These are phyloP conservation scores for Austroboletus novae-zelandiae DNA, from an alignment of 1,284 basidiomycete species.

Conservation along the genomic window DNA sequence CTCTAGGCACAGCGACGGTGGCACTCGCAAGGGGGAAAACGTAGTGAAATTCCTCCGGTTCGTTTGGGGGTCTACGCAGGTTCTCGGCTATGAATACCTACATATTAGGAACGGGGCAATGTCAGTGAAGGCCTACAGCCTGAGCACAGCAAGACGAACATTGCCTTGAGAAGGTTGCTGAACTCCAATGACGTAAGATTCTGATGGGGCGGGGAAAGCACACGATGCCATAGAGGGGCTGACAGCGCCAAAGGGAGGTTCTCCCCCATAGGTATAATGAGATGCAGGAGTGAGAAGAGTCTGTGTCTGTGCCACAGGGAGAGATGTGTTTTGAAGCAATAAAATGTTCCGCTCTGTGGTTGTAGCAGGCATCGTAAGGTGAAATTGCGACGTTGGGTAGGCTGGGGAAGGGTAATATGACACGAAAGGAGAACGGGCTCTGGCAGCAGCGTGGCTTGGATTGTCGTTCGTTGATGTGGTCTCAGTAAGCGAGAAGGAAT, in stretches of 20 bases:
- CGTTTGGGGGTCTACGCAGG: not conserved
- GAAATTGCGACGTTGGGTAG: too few relatives aligned
- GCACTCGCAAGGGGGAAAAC: not conserved
- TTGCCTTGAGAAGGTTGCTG: not conserved
- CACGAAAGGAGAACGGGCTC: too few relatives aligned
- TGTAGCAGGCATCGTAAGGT: too few relatives aligned
- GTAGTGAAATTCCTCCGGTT: not conserved
- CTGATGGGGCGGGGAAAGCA: not conserved
- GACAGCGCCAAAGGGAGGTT: not conserved
- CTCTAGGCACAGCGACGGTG: not conserved
- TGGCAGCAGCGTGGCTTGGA: too few relatives aligned
- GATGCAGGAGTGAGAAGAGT: too few relatives aligned
- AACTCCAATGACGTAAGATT: not conserved
- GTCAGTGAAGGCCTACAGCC: not conserved
- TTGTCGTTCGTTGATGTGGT: too few relatives aligned
- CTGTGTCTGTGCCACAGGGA: too few relatives aligned
- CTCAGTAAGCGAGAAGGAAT: too few relatives aligned
- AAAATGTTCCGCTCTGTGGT: too few relatives aligned
- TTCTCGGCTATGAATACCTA: not conserved
- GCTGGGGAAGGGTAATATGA: too few relatives aligned
- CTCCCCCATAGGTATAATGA: too few relatives aligned
- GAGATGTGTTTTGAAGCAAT: too few relatives aligned
- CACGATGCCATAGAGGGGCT: not conserved
- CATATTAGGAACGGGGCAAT: not conserved
- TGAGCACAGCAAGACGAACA: conserved; percentile 4